Percentiles rank a stretch among this genome's conserved stretches.
phyloP scores from a whole-genome alignment of 345 rosid species.

The Rubroshorea leprosula region DNA sequence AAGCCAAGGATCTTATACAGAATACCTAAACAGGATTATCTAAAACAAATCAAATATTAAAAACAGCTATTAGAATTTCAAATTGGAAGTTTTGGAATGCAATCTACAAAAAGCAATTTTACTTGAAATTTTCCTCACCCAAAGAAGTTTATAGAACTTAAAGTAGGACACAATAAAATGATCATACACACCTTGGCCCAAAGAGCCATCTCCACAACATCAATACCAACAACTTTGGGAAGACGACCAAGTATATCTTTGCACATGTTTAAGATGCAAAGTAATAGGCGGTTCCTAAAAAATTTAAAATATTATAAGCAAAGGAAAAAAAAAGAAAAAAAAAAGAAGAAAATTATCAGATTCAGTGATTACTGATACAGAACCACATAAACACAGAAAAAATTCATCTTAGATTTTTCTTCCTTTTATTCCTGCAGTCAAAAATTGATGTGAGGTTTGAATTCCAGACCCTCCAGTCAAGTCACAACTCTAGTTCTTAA shows the following conservation, averaged over 20 bases:
- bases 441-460: too few species aligned
- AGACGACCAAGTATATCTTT: constrained; percentile 72
- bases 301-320: constrained; percentile 2
- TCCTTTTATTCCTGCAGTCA: not conserved
- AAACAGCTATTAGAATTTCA: not conserved
- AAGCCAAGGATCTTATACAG: not conserved
- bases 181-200: constrained; percentile 82
- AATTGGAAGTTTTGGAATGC: not conserved
- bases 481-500: not conserved
- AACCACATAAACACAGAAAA: not conserved
- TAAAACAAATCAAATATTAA: not conserved
- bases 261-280: constrained; percentile 66
- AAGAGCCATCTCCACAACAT: constrained; percentile 92
- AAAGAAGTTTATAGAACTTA: constrained; percentile 3
- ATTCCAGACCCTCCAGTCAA: not conserved
- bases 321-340: not conserved
- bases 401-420: not conserved
- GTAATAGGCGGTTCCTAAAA: constrained; percentile 68
- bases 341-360: not conserved
- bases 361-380: not conserved
- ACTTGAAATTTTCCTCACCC: not conserved
- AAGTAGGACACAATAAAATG: constrained; percentile 19
- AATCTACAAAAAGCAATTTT: not conserved
- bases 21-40: not conserved
- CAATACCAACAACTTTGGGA: constrained; percentile 87